phyloP scores from a whole-genome alignment of 2,329 filamentous ascomycete species.

The Fusarium praegraminearum region DNA sequence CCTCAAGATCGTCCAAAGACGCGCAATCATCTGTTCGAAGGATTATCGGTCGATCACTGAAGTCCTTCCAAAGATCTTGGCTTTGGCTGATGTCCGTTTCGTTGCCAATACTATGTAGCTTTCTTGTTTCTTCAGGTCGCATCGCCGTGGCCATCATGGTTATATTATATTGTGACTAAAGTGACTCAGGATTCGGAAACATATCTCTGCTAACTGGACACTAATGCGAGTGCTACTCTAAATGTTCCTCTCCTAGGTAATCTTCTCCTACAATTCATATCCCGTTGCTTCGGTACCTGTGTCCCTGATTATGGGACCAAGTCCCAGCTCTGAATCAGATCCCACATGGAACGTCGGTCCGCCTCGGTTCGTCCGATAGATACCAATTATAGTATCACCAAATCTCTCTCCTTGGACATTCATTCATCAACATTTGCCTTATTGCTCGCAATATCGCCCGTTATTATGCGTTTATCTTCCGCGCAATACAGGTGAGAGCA shows the following conservation, averaged over 20 bases:
- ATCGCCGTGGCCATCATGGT: not conserved
- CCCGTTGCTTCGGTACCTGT: not conserved
- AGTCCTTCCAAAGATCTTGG: not conserved
- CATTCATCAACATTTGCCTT: not conserved
- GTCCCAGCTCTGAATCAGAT: not conserved
- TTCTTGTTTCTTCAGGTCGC: not conserved
- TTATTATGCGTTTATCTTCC: conserved; percentile 17
- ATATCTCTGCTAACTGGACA: not conserved
- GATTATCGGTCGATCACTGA: conserved; percentile 12
- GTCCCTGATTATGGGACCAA: not conserved
- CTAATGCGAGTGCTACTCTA: not conserved
- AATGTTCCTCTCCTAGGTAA: not conserved
- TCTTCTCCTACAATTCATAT: not conserved
- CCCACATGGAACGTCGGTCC: conserved; percentile 27
- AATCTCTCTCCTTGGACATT: not conserved
- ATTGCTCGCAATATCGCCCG: not conserved
- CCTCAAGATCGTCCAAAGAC: conserved; percentile 9
- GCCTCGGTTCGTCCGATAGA: conserved; percentile 15
- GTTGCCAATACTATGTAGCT: not conserved
- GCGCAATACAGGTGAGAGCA: conserved; percentile 6
- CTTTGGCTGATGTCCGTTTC: not conserved
- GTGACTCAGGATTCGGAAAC: not conserved
- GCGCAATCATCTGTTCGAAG: conserved; percentile 2
- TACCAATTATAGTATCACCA: conserved; percentile 20
- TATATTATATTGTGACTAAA: not conserved